Evolutionary conservation across 495 filamentous ascomycete species (phyloP).

Genomic region (Penicillium paradoxum): DNA sequence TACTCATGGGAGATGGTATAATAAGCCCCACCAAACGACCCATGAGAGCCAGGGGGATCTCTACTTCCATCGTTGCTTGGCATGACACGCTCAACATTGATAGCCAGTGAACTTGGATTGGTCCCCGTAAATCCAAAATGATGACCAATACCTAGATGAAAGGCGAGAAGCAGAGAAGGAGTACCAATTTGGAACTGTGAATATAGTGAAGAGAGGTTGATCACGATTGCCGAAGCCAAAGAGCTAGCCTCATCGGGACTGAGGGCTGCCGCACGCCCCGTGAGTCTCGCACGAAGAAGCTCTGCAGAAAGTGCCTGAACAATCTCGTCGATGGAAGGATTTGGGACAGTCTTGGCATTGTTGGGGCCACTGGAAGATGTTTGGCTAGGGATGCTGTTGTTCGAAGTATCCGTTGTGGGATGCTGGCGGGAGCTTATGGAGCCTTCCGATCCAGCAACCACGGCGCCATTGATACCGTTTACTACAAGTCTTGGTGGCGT

Average conservation of each 20-base stretch:
- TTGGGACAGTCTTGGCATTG: constrained; percentile 1
- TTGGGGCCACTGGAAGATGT: constrained; percentile 8
- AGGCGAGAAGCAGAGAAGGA: constrained; percentile 24
- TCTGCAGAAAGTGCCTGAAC: constrained; percentile 32
- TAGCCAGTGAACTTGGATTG: constrained; percentile 18
- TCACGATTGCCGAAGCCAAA: constrained; percentile 32
- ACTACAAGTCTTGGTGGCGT: constrained; percentile 68
- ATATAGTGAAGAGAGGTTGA: constrained; percentile 28
- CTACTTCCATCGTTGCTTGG: neutral
- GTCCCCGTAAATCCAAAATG: constrained; percentile 30
- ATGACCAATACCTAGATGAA: constrained; percentile 38
- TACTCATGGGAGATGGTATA: constrained; percentile 34
- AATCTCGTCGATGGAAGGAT: constrained; percentile 34
- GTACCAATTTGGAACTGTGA: constrained; percentile 22
- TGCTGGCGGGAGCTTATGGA: neutral
- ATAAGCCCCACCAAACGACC: neutral
- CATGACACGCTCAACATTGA: constrained; percentile 17
- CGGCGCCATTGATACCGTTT: constrained; percentile 52
- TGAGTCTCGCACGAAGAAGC: constrained; percentile 28
- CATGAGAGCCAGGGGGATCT: neutral
- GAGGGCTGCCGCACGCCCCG: constrained; percentile 25
- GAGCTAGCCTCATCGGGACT: constrained; percentile 29
- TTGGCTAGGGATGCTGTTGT: neutral
- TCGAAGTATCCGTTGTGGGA: neutral
- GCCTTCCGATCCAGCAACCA: constrained; percentile 1